Base-by-base conservation (phyloP, 2,329 filamentous ascomycete species). In the Ophiostoma sp. region DNA sequence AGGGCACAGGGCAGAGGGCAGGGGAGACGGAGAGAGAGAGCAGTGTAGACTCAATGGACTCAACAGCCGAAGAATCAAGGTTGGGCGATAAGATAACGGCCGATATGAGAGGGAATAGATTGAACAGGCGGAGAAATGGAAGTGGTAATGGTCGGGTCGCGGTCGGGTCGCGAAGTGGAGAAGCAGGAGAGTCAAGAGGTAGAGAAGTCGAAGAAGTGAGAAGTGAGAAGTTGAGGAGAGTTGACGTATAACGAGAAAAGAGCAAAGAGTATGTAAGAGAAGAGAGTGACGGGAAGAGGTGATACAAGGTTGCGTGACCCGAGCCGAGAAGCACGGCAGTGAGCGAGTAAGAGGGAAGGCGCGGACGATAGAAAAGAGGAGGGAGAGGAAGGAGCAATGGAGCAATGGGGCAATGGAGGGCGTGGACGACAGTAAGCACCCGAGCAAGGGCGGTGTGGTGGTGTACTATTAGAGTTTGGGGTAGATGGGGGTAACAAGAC, bases 401-500 rank as follows among this genome's bases (percentile, higher is more conserved):
- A 36, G 20, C 31, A 39, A 36, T n/a, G 33, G 31, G 39, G 33
- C 33, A 31, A 20, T 11, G 31, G 57, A 31, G 36, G 15, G 20
- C 20, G 44, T 57, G 52, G 52, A 27, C n/a, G 52, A 65, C 31
- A 65, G 20, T 39, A 8, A 65, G 35, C 62, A 65, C 31, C 62
- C 62, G 62, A 39, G 60, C 62, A 36, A 65, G 35, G 62, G 62
- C 62, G 62, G 62, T 65, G 62, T 65, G 62, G 62, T n/a, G 57
- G 20, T 35, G 35, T 23, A n/a, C n/a, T n/a, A n/a, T n/a, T n/a
- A 27, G 44, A 48, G 57, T 62, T 62, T 33, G 27, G 57, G 23
- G 23, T 33, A 62, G 52, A 33, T 62, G 23, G 27, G 57, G 57
- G 57, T 62, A 3, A 31, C 57, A 33, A 62, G 17, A 57, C 15